Percentiles rank a stretch among this genome's conserved stretches.
phyloP scores from a whole-genome alignment of 768 basidiomycete genomes.

The Phylloporus sp. region DNA sequence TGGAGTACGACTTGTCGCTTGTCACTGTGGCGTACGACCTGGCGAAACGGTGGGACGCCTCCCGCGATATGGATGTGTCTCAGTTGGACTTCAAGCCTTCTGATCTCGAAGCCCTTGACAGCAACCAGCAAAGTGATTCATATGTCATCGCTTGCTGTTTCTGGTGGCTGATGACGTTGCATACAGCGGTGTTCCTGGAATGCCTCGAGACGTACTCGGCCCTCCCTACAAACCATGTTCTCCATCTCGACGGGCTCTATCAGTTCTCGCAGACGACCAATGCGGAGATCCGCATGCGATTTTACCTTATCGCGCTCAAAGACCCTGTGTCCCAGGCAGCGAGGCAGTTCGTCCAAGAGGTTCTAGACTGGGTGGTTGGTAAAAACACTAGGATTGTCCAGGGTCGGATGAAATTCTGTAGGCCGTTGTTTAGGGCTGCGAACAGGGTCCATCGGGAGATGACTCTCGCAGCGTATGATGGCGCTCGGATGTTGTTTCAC shows the following conservation, averaged over 20 bases:
- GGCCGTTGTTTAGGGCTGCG: constrained; percentile 41
- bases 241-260: constrained; percentile 42
- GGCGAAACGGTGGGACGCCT: constrained; percentile 48
- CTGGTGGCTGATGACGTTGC: not conserved
- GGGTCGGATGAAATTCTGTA: constrained; percentile 54
- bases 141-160: not conserved
- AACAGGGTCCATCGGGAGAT: constrained; percentile 33
- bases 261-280: constrained; percentile 39
- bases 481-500: constrained; percentile 38
- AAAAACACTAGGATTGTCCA: constrained; percentile 38
- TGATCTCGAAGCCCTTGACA: constrained; percentile 45
- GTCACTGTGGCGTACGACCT: constrained; percentile 48
- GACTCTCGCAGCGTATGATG: constrained; percentile 34
- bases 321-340: constrained; percentile 34
- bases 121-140: constrained; percentile 45
- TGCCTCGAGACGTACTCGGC: constrained; percentile 39
- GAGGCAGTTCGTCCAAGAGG: constrained; percentile 28
- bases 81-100: constrained; percentile 38
- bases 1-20: constrained; percentile 51
- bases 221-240: constrained; percentile 40
- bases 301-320: constrained; percentile 46
- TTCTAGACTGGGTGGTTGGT: constrained; percentile 45
- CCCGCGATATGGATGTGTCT: constrained; percentile 33
- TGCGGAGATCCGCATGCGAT: constrained; percentile 48
- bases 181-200: constrained; percentile 53